Conservation (phyloP, 176 grass and related monocot species). For the Secale cereale region DNA sequence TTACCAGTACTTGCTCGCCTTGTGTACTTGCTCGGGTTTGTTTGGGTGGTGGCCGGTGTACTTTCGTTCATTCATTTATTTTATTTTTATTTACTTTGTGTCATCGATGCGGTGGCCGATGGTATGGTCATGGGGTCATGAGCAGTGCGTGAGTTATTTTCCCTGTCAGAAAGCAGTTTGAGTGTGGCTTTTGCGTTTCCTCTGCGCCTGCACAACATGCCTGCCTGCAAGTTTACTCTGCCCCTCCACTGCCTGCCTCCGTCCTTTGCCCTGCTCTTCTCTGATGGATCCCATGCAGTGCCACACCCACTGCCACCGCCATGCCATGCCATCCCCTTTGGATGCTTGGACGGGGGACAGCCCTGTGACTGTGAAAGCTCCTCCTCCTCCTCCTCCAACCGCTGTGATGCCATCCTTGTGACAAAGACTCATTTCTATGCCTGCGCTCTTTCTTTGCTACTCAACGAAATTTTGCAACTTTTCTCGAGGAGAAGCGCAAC, state of each 20-base stretch:
- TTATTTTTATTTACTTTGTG: not conserved
- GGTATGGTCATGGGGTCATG: slow-evolving; percentile 19
- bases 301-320: not conserved
- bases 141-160: slow-evolving; percentile 26
- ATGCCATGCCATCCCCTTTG: slow-evolving; percentile 13
- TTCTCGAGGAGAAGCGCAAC: too few species aligned
- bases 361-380: not conserved
- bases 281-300: slow-evolving; percentile 20
- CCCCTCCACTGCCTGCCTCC: not conserved
- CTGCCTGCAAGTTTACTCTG: slow-evolving; percentile 32
- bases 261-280: slow-evolving; percentile 8
- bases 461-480: not conserved
- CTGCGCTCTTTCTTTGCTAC: too few species aligned
- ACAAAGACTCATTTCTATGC: not conserved
- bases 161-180: slow-evolving; percentile 34
- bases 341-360: slow-evolving; percentile 36
- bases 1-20: not conserved
- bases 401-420: not conserved
- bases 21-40: not conserved
- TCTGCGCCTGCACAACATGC: slow-evolving; percentile 35
- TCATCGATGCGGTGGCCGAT: not conserved
- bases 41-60: too few species aligned
- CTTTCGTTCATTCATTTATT: not conserved
- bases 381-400: too few species aligned
- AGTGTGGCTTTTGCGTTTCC: slow-evolving; percentile 21